Evolutionary conservation across 495 filamentous ascomycete genomes (phyloP).

Genomic region (Penicillium roqueforti): DNA sequence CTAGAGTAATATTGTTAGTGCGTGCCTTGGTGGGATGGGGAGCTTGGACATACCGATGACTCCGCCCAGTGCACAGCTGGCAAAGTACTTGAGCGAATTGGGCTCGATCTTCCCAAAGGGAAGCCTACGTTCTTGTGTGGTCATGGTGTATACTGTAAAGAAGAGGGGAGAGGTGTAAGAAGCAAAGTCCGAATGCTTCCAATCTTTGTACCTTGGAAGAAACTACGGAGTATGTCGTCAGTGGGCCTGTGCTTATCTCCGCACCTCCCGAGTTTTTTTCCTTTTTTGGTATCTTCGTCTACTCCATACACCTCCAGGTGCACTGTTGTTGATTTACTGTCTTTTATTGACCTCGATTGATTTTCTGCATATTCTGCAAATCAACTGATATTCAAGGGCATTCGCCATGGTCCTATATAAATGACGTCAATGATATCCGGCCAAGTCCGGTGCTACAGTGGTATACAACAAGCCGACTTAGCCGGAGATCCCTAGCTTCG

Average conservation of each 20-base stretch:
- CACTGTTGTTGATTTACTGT: background rate
- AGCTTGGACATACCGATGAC: conserved; percentile 50
- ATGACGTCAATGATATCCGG: conserved; percentile 1
- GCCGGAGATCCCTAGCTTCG: too few relatives aligned
- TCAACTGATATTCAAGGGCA: too few relatives aligned
- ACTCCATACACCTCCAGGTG: too few relatives aligned
- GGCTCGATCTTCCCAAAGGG: conserved; percentile 59
- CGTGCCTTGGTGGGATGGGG: background rate
- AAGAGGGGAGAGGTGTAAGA: too few relatives aligned
- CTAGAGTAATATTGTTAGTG: conserved; percentile 28
- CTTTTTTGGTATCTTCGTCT: too few relatives aligned
- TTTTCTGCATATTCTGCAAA: background rate
- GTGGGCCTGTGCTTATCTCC: background rate
- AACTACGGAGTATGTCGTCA: background rate
- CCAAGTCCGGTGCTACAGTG: background rate
- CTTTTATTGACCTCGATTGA: background rate
- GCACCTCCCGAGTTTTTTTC: background rate
- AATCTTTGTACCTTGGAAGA: background rate
- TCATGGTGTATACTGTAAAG: conserved; percentile 21
- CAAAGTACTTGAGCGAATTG: conserved; percentile 64
- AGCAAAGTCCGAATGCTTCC: too few relatives aligned
- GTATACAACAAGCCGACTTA: background rate
- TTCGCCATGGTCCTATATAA: too few relatives aligned
- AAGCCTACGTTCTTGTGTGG: conserved; percentile 36
- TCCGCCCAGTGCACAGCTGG: conserved; percentile 59